These are phyloP conservation scores for Marsdenia floribunda DNA, from an alignment of 257 asterid genomes.

Conservation along the genomic window DNA sequence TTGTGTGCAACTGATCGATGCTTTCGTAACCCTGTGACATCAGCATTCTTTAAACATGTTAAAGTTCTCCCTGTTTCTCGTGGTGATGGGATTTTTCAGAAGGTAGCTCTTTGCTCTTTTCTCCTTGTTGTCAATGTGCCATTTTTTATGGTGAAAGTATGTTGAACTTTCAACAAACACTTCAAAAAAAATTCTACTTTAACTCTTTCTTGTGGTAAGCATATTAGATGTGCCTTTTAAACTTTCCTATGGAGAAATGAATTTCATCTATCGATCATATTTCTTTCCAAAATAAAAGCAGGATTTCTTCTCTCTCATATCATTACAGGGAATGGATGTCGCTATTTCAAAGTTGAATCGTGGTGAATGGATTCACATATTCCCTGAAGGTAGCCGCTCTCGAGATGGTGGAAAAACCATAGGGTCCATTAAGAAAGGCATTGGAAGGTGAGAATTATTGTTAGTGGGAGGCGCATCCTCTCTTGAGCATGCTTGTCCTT, in stretches of 20 bases:
- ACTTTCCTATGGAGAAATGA: neutral
- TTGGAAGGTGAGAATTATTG: constrained; percentile 50
- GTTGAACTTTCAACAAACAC: neutral
- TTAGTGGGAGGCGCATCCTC: neutral
- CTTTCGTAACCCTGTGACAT: constrained; percentile 64
- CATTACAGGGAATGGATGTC: constrained; percentile 80
- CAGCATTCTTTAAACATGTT: constrained; percentile 78
- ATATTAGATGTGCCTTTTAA: neutral
- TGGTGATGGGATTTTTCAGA: constrained; percentile 85
- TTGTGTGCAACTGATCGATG: constrained; percentile 96
- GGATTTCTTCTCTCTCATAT: neutral
- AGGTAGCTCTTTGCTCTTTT: constrained; percentile 41
- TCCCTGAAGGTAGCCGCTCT: constrained; percentile 96
- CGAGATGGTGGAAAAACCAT: constrained; percentile 86
- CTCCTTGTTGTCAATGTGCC: neutral
- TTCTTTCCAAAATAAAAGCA: neutral
- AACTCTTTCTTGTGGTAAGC: neutral
- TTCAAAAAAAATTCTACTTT: neutral
- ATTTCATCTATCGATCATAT: neutral
- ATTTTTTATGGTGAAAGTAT: neutral
- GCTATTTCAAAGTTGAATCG: constrained; percentile 83
- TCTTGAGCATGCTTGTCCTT: neutral
- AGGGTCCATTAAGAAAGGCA: constrained; percentile 74
- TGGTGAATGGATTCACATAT: constrained; percentile 94
- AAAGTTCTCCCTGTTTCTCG: constrained; percentile 90